Evolutionary conservation across 169 alveolate genomes (phyloP), one percentile per base, ranked within the genome.

Genomic region (Cryptosporidium felis): DNA sequence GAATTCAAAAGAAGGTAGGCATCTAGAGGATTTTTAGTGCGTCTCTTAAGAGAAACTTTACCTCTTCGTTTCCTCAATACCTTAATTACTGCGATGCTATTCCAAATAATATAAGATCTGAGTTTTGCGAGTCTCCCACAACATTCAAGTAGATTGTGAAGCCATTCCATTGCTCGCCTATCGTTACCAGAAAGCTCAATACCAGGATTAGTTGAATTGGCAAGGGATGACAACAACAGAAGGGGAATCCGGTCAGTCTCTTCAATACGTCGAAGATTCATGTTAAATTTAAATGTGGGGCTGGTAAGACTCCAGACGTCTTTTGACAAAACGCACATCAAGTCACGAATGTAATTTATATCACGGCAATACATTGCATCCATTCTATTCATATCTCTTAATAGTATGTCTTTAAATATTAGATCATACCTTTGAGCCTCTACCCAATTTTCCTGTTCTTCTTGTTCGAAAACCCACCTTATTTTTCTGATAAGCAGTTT

Each of bases 401-500:
- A 32, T 18, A 74, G 26, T 32, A 74, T 74, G 34, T 74, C 85
- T 42, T 74, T 74, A 40, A 74, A 74, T 9, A 74, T 74, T 51
- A 74, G 41, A 16, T 74, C 85, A 74, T 74, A 74, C 41, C 66
- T 74, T 21, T 74, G 85, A 28, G 89, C 81, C 65, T 81, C 81
- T 8, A 21, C 28, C 61, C 49, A 81, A 30, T 81, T 61, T 8
- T 60, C 62, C 18, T 62, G 30, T n/a, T n/a, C 21, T 21, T 74
- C 85, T 21, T 60, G 82, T n/a, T 66, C 82, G 36, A 30, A 40
- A n/a, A 74, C 85, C 85, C 85, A 74, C 12, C 81, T 38, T 23
- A 81, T 81, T 28, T 61, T 81, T 28, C 81, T 41, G n/a, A 62
- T 81, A 5, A 81, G 36, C 18, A 61, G 40, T 58, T 81, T 81